A percentile compares a stretch with the other conserved stretches of the same genome.
Conservation (phyloP, 176 grass and related monocot genomes). For the Zea mays region DNA sequence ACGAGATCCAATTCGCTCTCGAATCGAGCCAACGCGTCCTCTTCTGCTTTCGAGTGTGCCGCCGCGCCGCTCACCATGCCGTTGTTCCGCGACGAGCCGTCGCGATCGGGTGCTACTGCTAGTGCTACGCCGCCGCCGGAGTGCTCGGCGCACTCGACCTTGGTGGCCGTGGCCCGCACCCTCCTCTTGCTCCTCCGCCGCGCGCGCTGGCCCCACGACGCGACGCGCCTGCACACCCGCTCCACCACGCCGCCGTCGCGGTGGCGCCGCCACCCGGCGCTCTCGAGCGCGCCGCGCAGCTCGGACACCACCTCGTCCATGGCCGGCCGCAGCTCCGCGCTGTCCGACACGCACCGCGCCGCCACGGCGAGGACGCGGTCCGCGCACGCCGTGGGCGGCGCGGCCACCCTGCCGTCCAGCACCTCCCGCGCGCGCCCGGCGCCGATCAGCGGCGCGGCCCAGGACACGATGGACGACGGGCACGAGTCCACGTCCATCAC, state of each 20-base stretch:
- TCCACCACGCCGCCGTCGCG: constrained; percentile 1
- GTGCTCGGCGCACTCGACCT: constrained; percentile 77
- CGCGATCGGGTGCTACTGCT: too few relatives aligned
- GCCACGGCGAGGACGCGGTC: constrained; percentile 52
- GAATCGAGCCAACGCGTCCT: neutral
- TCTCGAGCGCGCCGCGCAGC: constrained; percentile 55
- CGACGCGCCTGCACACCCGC: constrained; percentile 47
- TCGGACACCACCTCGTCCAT: constrained; percentile 76
- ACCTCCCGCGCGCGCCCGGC: constrained; percentile 35
- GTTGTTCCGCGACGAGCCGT: neutral
- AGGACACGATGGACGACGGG: constrained; percentile 75
- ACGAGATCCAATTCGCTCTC: neutral
- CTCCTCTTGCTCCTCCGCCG: constrained; percentile 44
- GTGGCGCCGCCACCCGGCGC: constrained; percentile 30
- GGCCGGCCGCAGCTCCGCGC: constrained; percentile 45
- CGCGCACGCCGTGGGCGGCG: constrained; percentile 8
- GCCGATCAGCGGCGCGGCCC: constrained; percentile 55
- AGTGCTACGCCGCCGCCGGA: constrained; percentile 24
- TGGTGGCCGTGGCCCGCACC: constrained; percentile 61
- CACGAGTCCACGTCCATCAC: constrained; percentile 69
- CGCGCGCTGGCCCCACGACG: constrained; percentile 52
- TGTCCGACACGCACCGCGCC: constrained; percentile 63
- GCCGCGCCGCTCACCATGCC: neutral
- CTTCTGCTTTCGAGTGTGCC: neutral
- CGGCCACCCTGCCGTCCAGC: constrained; percentile 52